Conservation (phyloP, 495 filamentous ascomycete species). For the Aspergillus bridgeri region DNA sequence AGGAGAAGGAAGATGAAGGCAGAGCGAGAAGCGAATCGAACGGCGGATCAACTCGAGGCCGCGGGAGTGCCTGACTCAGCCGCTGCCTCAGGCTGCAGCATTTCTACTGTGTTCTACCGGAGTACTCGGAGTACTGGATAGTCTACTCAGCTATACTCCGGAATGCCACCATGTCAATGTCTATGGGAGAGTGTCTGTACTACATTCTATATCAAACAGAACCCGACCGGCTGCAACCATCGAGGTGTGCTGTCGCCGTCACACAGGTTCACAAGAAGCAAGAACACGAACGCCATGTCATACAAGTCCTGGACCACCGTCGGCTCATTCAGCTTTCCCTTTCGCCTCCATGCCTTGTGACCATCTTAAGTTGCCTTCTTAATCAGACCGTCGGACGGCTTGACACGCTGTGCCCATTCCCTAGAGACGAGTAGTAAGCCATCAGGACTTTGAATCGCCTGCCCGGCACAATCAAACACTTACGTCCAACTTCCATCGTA, state of each 20-base stretch:
- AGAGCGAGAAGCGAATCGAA: slow-evolving; percentile 6
- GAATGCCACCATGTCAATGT: too few relatives aligned
- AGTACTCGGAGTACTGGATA: too few relatives aligned
- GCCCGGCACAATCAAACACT: slow-evolving; percentile 40
- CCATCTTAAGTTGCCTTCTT: slow-evolving; percentile 40
- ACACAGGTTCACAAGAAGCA: slow-evolving; percentile 1
- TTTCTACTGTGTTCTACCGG: too few relatives aligned
- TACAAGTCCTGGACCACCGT: slow-evolving; percentile 14
- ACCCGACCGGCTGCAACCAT: neutral
- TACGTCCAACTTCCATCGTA: slow-evolving; percentile 99
- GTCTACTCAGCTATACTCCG: too few relatives aligned
- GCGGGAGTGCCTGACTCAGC: slow-evolving; percentile 27
- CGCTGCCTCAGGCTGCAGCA: neutral
- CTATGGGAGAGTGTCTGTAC: slow-evolving; percentile 2
- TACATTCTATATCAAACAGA: slow-evolving; percentile 7
- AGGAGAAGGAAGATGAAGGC: slow-evolving; percentile 2
- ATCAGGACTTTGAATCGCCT: neutral
- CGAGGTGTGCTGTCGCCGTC: neutral
- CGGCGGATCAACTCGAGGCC: slow-evolving; percentile 20
- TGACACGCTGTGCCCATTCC: slow-evolving; percentile 74
- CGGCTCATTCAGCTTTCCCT: slow-evolving; percentile 13
- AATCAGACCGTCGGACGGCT: slow-evolving; percentile 57
- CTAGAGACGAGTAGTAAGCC: slow-evolving; percentile 29
- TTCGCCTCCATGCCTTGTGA: neutral
- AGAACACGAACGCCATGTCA: slow-evolving; percentile 7